Evolutionary conservation across 257 asterid species (phyloP).

Genomic region (Primulina tabacum): DNA sequence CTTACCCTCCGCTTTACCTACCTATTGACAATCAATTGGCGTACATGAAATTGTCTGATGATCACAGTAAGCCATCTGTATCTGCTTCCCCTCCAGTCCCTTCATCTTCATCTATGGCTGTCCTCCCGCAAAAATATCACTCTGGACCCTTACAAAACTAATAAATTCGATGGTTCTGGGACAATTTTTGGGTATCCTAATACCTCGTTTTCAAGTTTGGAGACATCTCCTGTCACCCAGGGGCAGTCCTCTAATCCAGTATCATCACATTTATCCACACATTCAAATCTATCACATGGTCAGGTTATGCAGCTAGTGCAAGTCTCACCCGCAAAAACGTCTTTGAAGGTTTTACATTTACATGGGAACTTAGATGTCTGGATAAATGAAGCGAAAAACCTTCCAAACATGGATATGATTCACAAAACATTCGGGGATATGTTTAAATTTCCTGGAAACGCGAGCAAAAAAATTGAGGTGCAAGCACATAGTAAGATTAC

Average conservation of each 20-base stretch:
- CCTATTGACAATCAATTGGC: constrained; percentile 62
- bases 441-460: constrained; percentile 73
- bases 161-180: constrained; percentile 40
- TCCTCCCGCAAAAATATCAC: constrained; percentile 44
- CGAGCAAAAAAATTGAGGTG: constrained; percentile 82
- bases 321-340: constrained; percentile 45
- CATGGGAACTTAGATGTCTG: constrained; percentile 91
- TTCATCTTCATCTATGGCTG: constrained; percentile 28
- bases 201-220: constrained; percentile 64
- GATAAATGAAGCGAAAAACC: constrained; percentile 85
- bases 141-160: constrained; percentile 51
- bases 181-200: constrained; percentile 40
- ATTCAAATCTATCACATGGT: constrained; percentile 28
- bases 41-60: constrained; percentile 48
- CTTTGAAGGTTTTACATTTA: constrained; percentile 65
- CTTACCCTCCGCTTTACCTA: constrained; percentile 58
- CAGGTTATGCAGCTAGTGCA: constrained; percentile 60
- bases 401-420: constrained; percentile 99
- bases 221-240: constrained; percentile 31
- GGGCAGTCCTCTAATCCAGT: constrained; percentile 28
- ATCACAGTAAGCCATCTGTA: constrained; percentile 36
- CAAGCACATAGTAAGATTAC: constrained; percentile 68
- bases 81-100: constrained; percentile 56
- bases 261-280: constrained; percentile 26
- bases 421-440: constrained; percentile 87